Conservation (phyloP, 1,284 basidiomycete species). For the Ceratobasidium sp. region DNA sequence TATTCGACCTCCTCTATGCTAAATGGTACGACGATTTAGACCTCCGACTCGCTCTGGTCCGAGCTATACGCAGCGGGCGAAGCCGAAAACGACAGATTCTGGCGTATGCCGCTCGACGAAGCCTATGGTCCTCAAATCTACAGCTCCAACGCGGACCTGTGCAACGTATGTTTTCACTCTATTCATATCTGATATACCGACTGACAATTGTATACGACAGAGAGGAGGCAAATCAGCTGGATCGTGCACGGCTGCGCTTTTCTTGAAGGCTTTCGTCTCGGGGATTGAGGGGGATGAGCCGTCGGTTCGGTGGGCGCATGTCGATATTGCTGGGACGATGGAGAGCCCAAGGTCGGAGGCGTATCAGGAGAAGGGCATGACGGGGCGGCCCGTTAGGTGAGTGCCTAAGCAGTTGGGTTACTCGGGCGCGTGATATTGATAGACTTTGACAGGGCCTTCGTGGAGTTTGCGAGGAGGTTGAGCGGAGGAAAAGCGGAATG, state of each 20-base stretch:
- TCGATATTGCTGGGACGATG: constrained; percentile 90
- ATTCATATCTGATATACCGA: background rate
- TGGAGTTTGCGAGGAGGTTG: constrained; percentile 58
- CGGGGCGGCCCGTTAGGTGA: constrained; percentile 72
- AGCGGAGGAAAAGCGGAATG: constrained; percentile 46
- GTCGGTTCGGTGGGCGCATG: constrained; percentile 79
- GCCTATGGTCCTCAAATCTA: constrained; percentile 79
- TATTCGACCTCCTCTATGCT: background rate
- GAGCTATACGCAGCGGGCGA: constrained; percentile 78
- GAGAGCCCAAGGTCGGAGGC: constrained; percentile 71
- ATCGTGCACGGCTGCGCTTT: constrained; percentile 86
- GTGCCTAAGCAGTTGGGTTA: too few species aligned
- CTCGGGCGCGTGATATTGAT: too few species aligned
- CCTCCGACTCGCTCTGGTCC: constrained; percentile 80
- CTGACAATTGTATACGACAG: constrained; percentile 56
- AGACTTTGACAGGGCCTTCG: constrained; percentile 50
- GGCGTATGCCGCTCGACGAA: constrained; percentile 88
- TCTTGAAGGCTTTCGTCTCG: constrained; percentile 85
- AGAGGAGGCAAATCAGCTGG: constrained; percentile 82
- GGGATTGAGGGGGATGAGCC: constrained; percentile 70
- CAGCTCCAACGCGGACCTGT: constrained; percentile 83
- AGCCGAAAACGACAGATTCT: constrained; percentile 83
- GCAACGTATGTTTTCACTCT: constrained; percentile 71
- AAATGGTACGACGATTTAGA: constrained; percentile 60
- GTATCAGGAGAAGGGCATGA: constrained; percentile 84